Percentiles rank a stretch among this genome's conserved stretches.
These are phyloP conservation scores for Pichia sporocuriosa DNA, from an alignment of 805 yeast species.

Conservation along the genomic window DNA sequence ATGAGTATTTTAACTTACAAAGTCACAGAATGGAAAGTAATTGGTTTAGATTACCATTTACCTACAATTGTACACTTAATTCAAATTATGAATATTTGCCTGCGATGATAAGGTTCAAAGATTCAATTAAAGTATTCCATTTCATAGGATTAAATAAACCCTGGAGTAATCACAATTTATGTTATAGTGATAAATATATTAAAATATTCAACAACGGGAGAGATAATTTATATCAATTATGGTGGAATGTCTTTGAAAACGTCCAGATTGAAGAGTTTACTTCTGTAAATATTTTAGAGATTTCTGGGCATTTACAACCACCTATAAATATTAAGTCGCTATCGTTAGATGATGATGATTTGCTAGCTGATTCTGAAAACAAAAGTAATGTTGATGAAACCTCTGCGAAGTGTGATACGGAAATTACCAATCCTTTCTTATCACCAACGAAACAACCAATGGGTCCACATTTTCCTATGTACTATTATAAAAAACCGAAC, in stretches of 20 bases:
- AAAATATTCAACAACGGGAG: conserved; percentile 15
- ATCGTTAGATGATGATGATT: not conserved
- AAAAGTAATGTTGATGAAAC: not conserved
- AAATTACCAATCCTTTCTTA: conserved; percentile 6
- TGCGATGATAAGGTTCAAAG: conserved; percentile 26
- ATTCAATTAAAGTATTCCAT: conserved; percentile 48
- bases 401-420: not conserved
- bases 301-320: conserved; percentile 22
- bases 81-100: conserved; percentile 31
- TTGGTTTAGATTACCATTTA: conserved; percentile 75
- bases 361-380: not conserved
- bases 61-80: conserved; percentile 69
- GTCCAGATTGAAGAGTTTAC: conserved; percentile 14
- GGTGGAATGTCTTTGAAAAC: conserved; percentile 27
- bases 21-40: conserved; percentile 17
- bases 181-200: conserved; percentile 9
- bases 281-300: conserved; percentile 16
- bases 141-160: conserved; percentile 61
- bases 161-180: conserved; percentile 19
- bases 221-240: conserved; percentile 20
- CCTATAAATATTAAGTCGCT: not conserved
- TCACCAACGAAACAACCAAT: conserved; percentile 2
- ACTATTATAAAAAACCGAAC: conserved; percentile 19
- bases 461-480: conserved; percentile 18
- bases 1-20: conserved; percentile 52